These are phyloP conservation scores for Santalum album DNA, from an alignment of 164 flowering plant genomes.

Conservation along the genomic window DNA sequence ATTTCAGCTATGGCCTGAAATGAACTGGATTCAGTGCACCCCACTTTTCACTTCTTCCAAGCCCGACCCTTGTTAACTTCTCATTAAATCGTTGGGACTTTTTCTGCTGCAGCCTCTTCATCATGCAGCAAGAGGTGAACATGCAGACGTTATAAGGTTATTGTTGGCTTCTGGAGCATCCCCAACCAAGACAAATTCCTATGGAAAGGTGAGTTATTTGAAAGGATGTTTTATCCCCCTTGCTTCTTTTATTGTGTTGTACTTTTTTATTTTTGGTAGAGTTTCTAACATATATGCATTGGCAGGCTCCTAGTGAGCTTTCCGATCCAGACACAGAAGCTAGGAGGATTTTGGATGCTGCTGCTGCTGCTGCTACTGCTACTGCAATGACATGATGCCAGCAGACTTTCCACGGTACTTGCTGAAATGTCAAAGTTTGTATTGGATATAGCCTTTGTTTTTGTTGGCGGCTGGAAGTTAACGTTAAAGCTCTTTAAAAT, in stretches of 20 bases:
- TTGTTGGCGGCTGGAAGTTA: too few species aligned
- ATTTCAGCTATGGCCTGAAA: neutral
- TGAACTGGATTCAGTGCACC: slow-evolving; percentile 1
- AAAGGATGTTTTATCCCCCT: too few species aligned
- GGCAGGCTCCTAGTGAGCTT: slow-evolving; percentile 50
- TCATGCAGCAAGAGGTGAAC: slow-evolving; percentile 91
- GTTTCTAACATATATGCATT: slow-evolving; percentile 6
- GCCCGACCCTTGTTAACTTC: neutral
- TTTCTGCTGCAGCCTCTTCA: slow-evolving; percentile 66
- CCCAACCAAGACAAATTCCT: slow-evolving; percentile 41
- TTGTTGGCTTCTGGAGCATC: slow-evolving; percentile 66
- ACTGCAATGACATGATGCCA: too few species aligned
- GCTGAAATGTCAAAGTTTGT: neutral
- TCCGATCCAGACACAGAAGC: slow-evolving; percentile 53
- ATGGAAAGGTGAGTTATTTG: slow-evolving; percentile 52
- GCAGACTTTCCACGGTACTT: neutral
- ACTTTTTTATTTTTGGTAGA: neutral
- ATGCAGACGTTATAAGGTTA: slow-evolving; percentile 43
- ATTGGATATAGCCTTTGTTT: neutral
- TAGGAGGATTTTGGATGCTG: slow-evolving; percentile 40
- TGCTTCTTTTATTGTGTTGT: neutral
- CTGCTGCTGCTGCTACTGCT: slow-evolving; percentile 8
- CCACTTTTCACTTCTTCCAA: neutral
- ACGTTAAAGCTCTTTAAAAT: too few species aligned
- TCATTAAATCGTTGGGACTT: neutral